These are phyloP conservation scores for Ceratocystis ficicola DNA, from an alignment of 2,329 filamentous ascomycete genomes.

Conservation along the genomic window DNA sequence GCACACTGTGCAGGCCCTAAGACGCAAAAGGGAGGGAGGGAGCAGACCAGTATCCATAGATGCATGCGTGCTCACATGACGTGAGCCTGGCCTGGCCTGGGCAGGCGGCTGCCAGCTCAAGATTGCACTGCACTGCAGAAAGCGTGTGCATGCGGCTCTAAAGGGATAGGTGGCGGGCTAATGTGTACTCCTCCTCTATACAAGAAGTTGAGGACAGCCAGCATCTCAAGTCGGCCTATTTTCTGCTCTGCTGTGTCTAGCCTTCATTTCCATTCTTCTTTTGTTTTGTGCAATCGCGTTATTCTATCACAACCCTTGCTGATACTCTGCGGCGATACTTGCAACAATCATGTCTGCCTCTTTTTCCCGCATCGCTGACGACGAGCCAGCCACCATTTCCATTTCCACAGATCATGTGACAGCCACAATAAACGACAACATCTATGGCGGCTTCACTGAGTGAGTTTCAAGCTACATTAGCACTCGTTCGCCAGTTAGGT, in stretches of 20 bases:
- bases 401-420: constrained; percentile 53
- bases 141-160: neutral
- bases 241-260: neutral
- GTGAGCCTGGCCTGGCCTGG: neutral
- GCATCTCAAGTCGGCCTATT: neutral
- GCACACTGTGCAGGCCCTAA: neutral
- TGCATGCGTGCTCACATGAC: constrained; percentile 7
- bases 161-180: neutral
- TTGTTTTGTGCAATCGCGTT: neutral
- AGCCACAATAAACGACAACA: constrained; percentile 65
- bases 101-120: neutral
- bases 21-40: neutral
- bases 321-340: neutral
- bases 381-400: constrained; percentile 50
- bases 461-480: constrained; percentile 32
- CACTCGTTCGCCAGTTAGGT: neutral
- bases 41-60: neutral
- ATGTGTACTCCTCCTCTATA: neutral
- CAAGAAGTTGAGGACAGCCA: constrained; percentile 8
- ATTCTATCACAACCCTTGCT: neutral
- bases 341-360: constrained; percentile 42
- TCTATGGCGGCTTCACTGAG: constrained; percentile 79
- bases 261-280: neutral
- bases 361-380: constrained; percentile 54
- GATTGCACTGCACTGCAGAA: neutral